Evolutionary conservation across 2,329 filamentous ascomycete genomes (phyloP), one percentile per base, ranked within the genome.

Genomic region (Exophiala dermatitidis): DNA sequence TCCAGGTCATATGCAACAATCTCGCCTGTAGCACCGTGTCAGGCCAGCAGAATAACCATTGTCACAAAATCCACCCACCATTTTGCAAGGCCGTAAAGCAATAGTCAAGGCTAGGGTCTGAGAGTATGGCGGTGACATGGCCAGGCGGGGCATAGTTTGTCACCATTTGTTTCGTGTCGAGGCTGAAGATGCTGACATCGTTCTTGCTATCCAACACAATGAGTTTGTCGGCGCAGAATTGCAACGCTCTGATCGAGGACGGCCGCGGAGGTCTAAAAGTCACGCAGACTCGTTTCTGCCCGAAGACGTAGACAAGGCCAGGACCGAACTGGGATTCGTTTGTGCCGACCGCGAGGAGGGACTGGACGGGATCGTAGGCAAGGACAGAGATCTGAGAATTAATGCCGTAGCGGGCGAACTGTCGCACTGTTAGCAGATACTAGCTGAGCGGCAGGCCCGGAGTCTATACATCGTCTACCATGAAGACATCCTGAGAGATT

Each of bases 1-100:
- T 97, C 93, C 52, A 98, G 76, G 68, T 98, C 93, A 67, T 91
- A 98, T n/a, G 89, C 88, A 55, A 91, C 78, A 7, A 97, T 77
- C 53, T 97, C 90, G 56, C 91, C 80, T 74, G 62, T 38, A 46
- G 42, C 9, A 41, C 3, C 1, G 44, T 50, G 44, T 60, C 50
- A 57, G 59, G n/a, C 3, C 26, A 36, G 2, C n/a, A n/a, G 5
- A 45, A 8, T 5, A 32, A 2, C 12, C n/a, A 43, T 26, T 38
- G 5, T 34, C 30, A 10, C 34, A 46, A 5, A 3, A 31, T 19
- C 5, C 12, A 67, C 68, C 32, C 61, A 78, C 77, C 90, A 65
- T 80, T 87, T 59, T 87, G 82, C 58, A 90, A 74, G 8, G 90
- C 93, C 42, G 97, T 74, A 57, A 98, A 85, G 36, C 85, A 89